Evolutionary conservation across 202 grass and related monocot species (phyloP), one percentile per base, ranked within the genome.

Genomic region (Hordeum pubiflorum): DNA sequence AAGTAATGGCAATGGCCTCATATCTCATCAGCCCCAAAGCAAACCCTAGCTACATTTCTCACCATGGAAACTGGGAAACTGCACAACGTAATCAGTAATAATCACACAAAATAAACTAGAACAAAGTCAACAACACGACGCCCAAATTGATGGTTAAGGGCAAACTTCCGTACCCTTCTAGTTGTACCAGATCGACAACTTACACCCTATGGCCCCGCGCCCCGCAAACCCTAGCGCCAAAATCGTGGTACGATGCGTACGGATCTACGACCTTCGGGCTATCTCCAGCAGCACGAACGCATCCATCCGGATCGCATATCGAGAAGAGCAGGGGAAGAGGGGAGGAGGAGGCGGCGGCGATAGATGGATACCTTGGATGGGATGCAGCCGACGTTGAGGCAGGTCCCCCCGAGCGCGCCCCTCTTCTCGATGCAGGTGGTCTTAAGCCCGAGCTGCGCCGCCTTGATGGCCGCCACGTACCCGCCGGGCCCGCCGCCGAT

Each of bases 371-470:
- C 93, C 93, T 97, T 97, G 78, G 88, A 93, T 5, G 90, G 93
- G 78, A 97, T 97, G 88, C 93, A 97, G 20, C 90, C 90, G 33
- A 93, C 90, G 80, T 97, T 97, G 74, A 97, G 93, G 77, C 88
- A 97, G 55, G 93, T 93, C 7, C 93, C 88, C 7, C 90, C 90
- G 44, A 97, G 86, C 14, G 90, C 3, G 1, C 93, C 90, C 40
- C 90, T 79, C 90, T 97, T 97, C 84, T 97, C 90, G 88, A 97
- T 91, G 86, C 90, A 97, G 50, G 93, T 97, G 57, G 93, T 97
- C 65, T 91, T 93, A 15, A 97, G 90, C 15, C 93, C 93, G 64
- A 97, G 55, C 79, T 89, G 88, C 52, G 90, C 79, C 20, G 86
- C 88, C 84, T 93, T 97, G 86, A 97, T 97, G 24, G 93, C 90